Percentiles rank a stretch among this genome's conserved stretches.
These are phyloP conservation scores for Psilocybe mexicana DNA, from an alignment of 1,284 basidiomycete species.

Conservation along the genomic window DNA sequence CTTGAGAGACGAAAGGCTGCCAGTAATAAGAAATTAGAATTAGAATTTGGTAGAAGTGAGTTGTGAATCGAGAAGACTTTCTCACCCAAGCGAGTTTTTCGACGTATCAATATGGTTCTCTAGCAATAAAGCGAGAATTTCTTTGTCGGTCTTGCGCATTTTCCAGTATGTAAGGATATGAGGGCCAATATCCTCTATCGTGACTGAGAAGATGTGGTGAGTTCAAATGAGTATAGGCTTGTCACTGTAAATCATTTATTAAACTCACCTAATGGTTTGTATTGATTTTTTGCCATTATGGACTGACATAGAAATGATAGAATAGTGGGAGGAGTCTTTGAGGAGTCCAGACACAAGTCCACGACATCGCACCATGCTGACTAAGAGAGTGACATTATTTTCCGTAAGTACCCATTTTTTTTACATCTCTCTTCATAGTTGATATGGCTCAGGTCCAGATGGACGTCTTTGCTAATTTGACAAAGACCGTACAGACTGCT, in stretches of 20 bases:
- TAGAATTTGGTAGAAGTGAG: background rate
- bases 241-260: background rate
- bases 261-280: conserved; percentile 5
- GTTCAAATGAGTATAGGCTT: background rate
- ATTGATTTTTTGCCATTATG: background rate
- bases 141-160: conserved; percentile 1
- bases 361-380: too few species aligned
- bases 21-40: background rate
- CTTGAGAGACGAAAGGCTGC: conserved; percentile 1
- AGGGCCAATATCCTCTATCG: conserved; percentile 5
- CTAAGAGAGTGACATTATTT: too few species aligned
- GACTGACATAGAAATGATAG: background rate
- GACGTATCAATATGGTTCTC: conserved; percentile 3
- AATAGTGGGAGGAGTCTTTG: background rate
- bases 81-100: conserved; percentile 1
- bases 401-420: too few species aligned
- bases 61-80: background rate
- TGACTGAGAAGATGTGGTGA: background rate
- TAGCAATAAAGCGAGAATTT: conserved; percentile 1
- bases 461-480: background rate
- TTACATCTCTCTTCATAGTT: too few species aligned
- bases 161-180: background rate
- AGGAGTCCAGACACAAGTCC: too few species aligned
- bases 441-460: background rate
- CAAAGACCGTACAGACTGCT: background rate